phyloP scores from a whole-genome alignment of 2,329 filamentous ascomycete species.

The Penicillium sp. region DNA sequence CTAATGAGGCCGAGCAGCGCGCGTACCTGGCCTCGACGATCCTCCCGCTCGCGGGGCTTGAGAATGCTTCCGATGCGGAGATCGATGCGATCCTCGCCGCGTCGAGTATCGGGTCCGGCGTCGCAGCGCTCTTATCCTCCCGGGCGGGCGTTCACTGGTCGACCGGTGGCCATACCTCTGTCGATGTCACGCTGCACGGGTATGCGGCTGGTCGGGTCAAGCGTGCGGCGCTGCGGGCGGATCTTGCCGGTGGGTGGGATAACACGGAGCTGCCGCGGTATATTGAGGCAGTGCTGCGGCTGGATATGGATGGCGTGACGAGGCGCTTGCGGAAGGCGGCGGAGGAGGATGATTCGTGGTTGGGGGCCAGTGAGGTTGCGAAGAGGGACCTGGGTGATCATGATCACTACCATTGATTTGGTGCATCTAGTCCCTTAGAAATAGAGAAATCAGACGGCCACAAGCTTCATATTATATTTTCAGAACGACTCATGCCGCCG shows the following conservation, averaged over 20 bases:
- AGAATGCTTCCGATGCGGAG: not conserved
- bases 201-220: not conserved
- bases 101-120: not conserved
- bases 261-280: slow-evolving; percentile 11
- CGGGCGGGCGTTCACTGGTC: slow-evolving; percentile 13
- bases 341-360: not conserved
- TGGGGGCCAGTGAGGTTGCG: not conserved
- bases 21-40: slow-evolving; percentile 1
- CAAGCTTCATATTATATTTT: too few relatives aligned
- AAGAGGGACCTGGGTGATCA: not conserved
- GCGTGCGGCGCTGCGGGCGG: not conserved
- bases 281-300: slow-evolving; percentile 4
- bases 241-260: slow-evolving; percentile 6
- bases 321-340: not conserved
- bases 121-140: not conserved
- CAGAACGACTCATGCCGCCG: too few relatives aligned
- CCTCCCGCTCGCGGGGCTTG: slow-evolving; percentile 1
- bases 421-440: not conserved
- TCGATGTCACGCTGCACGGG: slow-evolving; percentile 12
- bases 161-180: slow-evolving; percentile 1
- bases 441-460: too few relatives aligned
- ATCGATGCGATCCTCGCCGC: slow-evolving; percentile 1
- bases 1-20: not conserved
- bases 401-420: not conserved
- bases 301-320: slow-evolving; percentile 8